Evolutionary conservation across 495 filamentous ascomycete genomes (phyloP).

Genomic region (Penicillium canariense): DNA sequence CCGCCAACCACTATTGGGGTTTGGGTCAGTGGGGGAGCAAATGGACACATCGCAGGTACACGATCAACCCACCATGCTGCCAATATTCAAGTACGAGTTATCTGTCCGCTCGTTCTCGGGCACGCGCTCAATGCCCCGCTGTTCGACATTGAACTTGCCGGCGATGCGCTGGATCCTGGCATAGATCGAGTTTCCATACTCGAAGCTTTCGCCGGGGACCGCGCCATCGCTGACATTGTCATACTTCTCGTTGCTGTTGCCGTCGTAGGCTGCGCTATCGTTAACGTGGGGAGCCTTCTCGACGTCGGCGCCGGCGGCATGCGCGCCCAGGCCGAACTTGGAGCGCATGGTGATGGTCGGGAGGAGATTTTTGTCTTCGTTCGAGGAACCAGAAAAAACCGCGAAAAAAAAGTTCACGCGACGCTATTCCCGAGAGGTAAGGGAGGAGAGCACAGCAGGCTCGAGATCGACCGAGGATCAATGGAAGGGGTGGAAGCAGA

Average conservation of each 20-base stretch:
- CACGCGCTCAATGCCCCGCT: conserved; percentile 78
- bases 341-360: conserved; percentile 11
- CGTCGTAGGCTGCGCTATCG: conserved; percentile 33
- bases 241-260: conserved; percentile 15
- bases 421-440: not conserved
- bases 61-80: conserved; percentile 63
- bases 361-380: conserved; percentile 1
- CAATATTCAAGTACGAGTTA: conserved; percentile 63
- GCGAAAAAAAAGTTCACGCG: conserved; percentile 10
- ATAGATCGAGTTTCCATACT: conserved; percentile 57
- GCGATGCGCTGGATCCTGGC: conserved; percentile 70
- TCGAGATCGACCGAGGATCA: conserved; percentile 23
- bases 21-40: conserved; percentile 25
- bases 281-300: conserved; percentile 41
- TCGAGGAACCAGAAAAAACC: conserved; percentile 11
- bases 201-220: conserved; percentile 60
- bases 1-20: conserved; percentile 67
- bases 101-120: conserved; percentile 71
- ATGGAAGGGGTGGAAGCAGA: conserved; percentile 2
- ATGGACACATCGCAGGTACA: conserved; percentile 13
- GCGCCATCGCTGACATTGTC: conserved; percentile 53
- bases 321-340: conserved; percentile 25
- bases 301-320: conserved; percentile 34
- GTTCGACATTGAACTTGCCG: conserved; percentile 68
- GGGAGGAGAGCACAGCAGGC: conserved; percentile 17